Base-by-base conservation (phyloP, 257 asterid genomes). In the Hygrophila difformis region DNA sequence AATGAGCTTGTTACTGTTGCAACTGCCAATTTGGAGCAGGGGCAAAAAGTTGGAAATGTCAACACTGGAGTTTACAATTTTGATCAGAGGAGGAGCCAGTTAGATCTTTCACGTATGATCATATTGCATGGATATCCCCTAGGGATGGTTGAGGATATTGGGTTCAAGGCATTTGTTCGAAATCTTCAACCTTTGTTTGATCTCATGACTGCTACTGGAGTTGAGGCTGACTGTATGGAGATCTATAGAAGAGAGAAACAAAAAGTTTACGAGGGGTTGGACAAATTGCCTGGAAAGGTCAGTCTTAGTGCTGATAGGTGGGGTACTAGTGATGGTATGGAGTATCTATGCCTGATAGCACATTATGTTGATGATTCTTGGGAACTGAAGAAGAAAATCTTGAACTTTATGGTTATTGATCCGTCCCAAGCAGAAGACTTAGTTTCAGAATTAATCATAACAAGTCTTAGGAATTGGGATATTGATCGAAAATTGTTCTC, bases 51-150 rank as follows among this genome's bases (percentile, higher is more conserved):
- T 38, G 80, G 70, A 18, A 58, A 55, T 44, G 20, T 51, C 18
- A 60, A 54, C 65, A 15, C 48, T 2, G 88, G 75, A 19, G 55
- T 56, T 66, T 21, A 51, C 45, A 52, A 61, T 66, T 74, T 89
- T 60, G 91, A 79, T 60, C 74, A 84, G 35, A 67, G 82, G 48
- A 66, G 66, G 55, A 73, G 94, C 58, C 69, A 68, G 60, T 61
- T 76, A 8, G 93, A 85, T 65, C 96, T 85, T 58, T 87, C 94
- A 38, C 86, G 94, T 7, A 89, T 89, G 98, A 82, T 89, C 47
- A 82, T 85, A 51, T 49, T 84, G 71, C 98, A 82, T 56, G 87
- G 94, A 29, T 89, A 85, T 63, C 85, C 96, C 34, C 52, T 89
- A 55, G 65, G 70, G 51, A 85, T 89, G 89, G 96, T 85, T 65